A percentile compares a stretch with the other conserved stretches of the same genome.
Evolutionary conservation across 148 eudicot species (phyloP).

Genomic region (Mesembryanthemum crystallinum): DNA sequence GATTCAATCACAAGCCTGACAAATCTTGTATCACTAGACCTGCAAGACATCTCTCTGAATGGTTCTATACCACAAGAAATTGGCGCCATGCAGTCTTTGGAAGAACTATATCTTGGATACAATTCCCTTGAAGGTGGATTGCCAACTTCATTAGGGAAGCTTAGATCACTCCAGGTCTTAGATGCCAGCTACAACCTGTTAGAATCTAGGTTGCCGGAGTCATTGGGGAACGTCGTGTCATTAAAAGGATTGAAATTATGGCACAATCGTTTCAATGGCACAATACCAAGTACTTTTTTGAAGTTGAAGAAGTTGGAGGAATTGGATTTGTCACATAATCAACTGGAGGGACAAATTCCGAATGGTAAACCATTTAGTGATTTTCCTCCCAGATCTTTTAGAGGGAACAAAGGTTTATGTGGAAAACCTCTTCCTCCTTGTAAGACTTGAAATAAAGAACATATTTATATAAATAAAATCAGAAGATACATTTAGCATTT

Average conservation of each 20-base stretch:
- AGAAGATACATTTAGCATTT: too few relatives aligned
- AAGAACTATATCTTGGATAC: constrained; percentile 40
- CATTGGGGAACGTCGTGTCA: constrained; percentile 35
- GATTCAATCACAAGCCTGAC: constrained; percentile 35
- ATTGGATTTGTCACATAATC: constrained; percentile 49
- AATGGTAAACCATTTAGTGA: constrained; percentile 42
- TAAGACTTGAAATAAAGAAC: constrained; percentile 26
- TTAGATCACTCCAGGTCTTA: constrained; percentile 28
- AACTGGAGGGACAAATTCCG: constrained; percentile 48
- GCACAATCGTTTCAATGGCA: constrained; percentile 38
- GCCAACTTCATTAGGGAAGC: constrained; percentile 36
- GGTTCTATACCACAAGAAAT: constrained; percentile 36
- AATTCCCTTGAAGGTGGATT: constrained; percentile 37
- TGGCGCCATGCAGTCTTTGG: constrained; percentile 34
- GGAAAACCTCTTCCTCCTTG: constrained; percentile 54
- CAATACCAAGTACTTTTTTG: constrained; percentile 36
- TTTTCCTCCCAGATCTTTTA: constrained; percentile 45
- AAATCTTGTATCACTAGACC: constrained; percentile 29
- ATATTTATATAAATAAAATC: too few relatives aligned
- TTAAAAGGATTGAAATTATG: constrained; percentile 42
- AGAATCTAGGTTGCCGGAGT: constrained; percentile 38
- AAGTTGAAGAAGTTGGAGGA: constrained; percentile 39
- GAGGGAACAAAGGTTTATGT: constrained; percentile 50
- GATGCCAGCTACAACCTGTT: constrained; percentile 39
- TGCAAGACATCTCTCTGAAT: constrained; percentile 34